phyloP scores from a whole-genome alignment of 2,329 filamentous ascomycete species.

The Colletotrichum ledebouriae region DNA sequence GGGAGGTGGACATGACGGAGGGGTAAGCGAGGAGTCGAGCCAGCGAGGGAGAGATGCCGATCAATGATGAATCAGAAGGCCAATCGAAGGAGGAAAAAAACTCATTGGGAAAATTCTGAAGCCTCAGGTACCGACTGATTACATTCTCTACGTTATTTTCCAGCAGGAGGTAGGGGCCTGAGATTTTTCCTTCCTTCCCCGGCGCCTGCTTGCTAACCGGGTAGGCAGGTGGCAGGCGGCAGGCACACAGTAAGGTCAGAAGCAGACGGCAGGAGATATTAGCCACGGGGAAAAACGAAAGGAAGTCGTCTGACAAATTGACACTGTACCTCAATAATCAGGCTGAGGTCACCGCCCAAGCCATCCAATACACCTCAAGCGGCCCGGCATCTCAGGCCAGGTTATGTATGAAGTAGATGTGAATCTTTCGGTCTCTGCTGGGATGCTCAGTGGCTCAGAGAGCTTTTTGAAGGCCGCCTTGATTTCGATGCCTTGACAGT shows the following conservation, averaged over 20 bases:
- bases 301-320: neutral
- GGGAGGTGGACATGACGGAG: slow-evolving; percentile 9
- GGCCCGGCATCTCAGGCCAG: neutral
- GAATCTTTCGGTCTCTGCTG: slow-evolving; percentile 21
- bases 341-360: slow-evolving; percentile 32
- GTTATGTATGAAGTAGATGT: slow-evolving; percentile 1
- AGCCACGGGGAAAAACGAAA: neutral
- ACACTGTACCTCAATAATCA: slow-evolving; percentile 1
- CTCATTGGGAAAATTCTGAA: neutral
- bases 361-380: neutral
- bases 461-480: slow-evolving; percentile 12
- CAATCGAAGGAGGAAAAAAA: neutral
- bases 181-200: neutral
- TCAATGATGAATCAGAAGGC: slow-evolving; percentile 23
- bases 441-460: slow-evolving; percentile 26
- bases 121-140: neutral
- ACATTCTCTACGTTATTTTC: neutral
- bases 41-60: slow-evolving; percentile 18
- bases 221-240: no score
- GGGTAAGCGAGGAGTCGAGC: slow-evolving; percentile 21
- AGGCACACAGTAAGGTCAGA: no score
- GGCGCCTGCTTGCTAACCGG: neutral
- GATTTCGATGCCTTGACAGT: slow-evolving; percentile 14
- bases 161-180: no score
- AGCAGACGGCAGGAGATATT: neutral